Base-by-base conservation (phyloP, 2,329 filamentous ascomycete species). In the Dothideomycetes sp. region DNA sequence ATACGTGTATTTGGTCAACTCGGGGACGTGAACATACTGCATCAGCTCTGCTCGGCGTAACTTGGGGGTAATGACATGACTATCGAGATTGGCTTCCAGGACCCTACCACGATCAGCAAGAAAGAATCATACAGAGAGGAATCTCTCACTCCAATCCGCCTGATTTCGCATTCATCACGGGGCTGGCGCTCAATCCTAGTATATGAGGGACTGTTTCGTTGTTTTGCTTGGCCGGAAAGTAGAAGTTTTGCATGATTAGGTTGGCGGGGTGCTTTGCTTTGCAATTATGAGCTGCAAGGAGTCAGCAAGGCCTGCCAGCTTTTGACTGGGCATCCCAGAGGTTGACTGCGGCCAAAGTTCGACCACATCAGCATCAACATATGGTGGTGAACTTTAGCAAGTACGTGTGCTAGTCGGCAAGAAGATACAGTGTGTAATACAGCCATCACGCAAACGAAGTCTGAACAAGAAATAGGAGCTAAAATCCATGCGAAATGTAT, bases 231-330 rank as follows among this genome's bases (percentile, higher is more conserved):
- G 47, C 42, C 19, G 65, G 62, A 45, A 77, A 73, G 51, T 93
- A 94, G 48, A 82, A 80, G 19, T 77, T 63, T 19, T 60, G 64
- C 82, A 94, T 89, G 24, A 94, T 81, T 30, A 65, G 72, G 41
- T 78, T 79, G 9, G 78, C 77, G 0, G 82, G 68, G 47, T 79
- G 71, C 1, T 73, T 76, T 14, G 68, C 65, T 4, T 68, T 69
- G 49, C 83, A 89, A 54, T 87, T 79, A 53, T 94, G 86, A 8
- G 83, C 86, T 83, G n/a, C n/a, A n/a, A n/a, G n/a, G n/a, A n/a
- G n/a, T n/a, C n/a, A n/a, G n/a, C n/a, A n/a, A n/a, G n/a, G n/a
- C n/a, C n/a, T n/a, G n/a, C n/a, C n/a, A n/a, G n/a, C n/a, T n/a
- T n/a, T n/a, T n/a, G n/a, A n/a, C n/a, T n/a, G n/a, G n/a, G n/a